Evolutionary conservation across 1,284 basidiomycete genomes (phyloP).

Genomic region (Marasmius sp.): DNA sequence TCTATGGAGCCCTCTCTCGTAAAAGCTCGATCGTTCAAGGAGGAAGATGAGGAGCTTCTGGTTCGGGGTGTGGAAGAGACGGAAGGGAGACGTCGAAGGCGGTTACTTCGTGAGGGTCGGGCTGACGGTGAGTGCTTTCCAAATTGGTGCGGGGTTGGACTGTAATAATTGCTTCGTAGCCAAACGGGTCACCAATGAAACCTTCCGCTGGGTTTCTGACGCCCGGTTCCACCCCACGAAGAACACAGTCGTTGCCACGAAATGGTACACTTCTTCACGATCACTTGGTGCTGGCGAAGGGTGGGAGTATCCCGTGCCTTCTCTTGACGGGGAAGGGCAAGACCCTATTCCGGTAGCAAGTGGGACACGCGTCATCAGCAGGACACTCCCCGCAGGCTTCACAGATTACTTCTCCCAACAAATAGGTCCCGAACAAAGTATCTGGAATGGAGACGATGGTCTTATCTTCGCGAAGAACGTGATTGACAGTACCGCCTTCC

Average conservation of each 20-base stretch:
- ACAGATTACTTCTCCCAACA: slow-evolving; percentile 64
- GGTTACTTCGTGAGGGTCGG: slow-evolving; percentile 63
- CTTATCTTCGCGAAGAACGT: slow-evolving; percentile 69
- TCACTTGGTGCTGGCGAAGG: slow-evolving; percentile 71
- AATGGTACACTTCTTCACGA: slow-evolving; percentile 69
- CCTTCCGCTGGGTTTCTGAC: slow-evolving; percentile 67
- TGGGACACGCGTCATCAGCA: slow-evolving; percentile 55
- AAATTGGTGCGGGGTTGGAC: background rate
- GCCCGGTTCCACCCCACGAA: slow-evolving; percentile 70
- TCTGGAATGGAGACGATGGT: slow-evolving; percentile 58
- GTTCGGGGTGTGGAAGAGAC: slow-evolving; percentile 51
- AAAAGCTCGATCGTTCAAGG: slow-evolving; percentile 34
- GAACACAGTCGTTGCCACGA: slow-evolving; percentile 60
- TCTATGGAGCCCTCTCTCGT: slow-evolving; percentile 28
- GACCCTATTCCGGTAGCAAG: slow-evolving; percentile 40
- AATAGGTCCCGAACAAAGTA: slow-evolving; percentile 69
- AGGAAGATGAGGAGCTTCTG: slow-evolving; percentile 49
- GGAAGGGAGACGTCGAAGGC: slow-evolving; percentile 40
- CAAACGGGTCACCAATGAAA: slow-evolving; percentile 69
- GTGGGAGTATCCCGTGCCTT: slow-evolving; percentile 62
- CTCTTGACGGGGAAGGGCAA: slow-evolving; percentile 19
- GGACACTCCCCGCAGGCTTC: slow-evolving; percentile 62
- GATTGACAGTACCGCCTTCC: slow-evolving; percentile 45
- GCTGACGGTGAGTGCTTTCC: slow-evolving; percentile 39
- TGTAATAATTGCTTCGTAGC: slow-evolving; percentile 34